phyloP scores from a whole-genome alignment of 441 rosid genomes.

The Francoa sonchifolia region DNA sequence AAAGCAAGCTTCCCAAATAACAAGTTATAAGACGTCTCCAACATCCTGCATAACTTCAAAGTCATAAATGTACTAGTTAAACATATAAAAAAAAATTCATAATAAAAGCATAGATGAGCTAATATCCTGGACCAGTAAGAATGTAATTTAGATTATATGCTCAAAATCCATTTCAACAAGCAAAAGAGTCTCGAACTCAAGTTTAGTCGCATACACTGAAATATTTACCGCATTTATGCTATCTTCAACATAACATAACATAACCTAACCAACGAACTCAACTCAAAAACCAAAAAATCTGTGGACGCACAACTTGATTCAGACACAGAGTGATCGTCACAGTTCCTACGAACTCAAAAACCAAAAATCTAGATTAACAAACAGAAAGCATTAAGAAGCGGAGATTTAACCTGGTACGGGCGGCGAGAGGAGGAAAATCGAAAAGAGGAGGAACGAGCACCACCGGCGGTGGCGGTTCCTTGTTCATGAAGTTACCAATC shows the following conservation, averaged over 20 bases:
- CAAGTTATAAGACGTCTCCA: conserved; percentile 67
- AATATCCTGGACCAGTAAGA: too few species aligned
- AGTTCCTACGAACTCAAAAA: too few species aligned
- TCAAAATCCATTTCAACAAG: too few species aligned
- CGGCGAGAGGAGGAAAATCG: conserved; percentile 85
- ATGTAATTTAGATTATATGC: too few species aligned
- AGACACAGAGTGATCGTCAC: too few species aligned
- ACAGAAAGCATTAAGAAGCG: background rate
- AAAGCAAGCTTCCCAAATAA: conserved; percentile 77
- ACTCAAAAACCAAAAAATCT: too few species aligned
- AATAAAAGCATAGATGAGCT: background rate
- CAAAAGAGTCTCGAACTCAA: too few species aligned
- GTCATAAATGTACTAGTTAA: background rate
- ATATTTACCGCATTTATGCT: too few species aligned
- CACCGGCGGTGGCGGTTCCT: conserved; percentile 76
- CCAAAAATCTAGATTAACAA: background rate
- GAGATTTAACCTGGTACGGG: conserved; percentile 52
- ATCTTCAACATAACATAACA: too few species aligned
- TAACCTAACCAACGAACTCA: too few species aligned
- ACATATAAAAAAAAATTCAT: background rate
- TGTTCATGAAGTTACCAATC: conserved; percentile 54
- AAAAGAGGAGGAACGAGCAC: conserved; percentile 88
- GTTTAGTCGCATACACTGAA: too few species aligned
- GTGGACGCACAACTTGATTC: too few species aligned
- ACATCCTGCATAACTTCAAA: conserved; percentile 46